Percentiles rank a stretch among this genome's conserved stretches.
Conservation (phyloP, 352 stramenopile species). For the Blastocystis sp. region DNA sequence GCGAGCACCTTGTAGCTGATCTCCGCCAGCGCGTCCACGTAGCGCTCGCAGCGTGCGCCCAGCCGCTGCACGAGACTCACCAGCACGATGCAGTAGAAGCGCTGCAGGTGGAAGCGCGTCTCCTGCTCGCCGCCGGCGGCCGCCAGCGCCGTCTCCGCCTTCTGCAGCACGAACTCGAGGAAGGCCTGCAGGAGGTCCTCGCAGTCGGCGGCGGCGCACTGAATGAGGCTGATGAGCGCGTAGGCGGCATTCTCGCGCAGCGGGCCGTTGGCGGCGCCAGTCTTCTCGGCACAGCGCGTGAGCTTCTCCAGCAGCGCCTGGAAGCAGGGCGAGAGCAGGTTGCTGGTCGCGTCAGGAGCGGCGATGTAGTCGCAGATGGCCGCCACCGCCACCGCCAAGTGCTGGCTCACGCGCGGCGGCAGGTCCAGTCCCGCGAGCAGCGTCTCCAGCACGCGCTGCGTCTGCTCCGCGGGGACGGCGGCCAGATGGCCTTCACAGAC, state of each 20-base stretch:
- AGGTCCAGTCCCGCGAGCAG: conserved; percentile 10
- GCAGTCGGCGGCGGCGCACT: background rate
- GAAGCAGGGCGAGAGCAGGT: background rate
- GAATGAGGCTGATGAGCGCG: conserved; percentile 43
- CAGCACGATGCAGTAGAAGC: conserved; percentile 50
- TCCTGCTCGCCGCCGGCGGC: background rate
- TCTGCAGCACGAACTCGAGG: background rate
- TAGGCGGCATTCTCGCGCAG: conserved; percentile 45
- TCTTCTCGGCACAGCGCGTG: background rate
- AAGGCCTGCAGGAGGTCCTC: background rate
- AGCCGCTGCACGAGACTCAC: conserved; percentile 22
- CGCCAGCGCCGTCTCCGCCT: background rate
- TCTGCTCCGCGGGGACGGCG: background rate
- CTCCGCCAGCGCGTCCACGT: background rate
- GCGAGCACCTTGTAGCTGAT: background rate
- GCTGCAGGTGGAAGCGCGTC: background rate
- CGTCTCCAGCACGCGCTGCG: background rate
- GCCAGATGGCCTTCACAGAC: background rate
- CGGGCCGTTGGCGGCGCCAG: conserved; percentile 4
- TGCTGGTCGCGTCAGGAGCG: background rate
- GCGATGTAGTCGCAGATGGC: background rate
- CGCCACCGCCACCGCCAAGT: background rate
- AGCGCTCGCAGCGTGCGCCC: background rate
- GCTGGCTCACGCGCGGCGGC: conserved; percentile 5
- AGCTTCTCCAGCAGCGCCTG: conserved; percentile 21